Percentiles rank a stretch among this genome's conserved stretches.
Evolutionary conservation across 192 early-diverging fungal genomes (phyloP).

Genomic region (Nowakowskiella sp.): DNA sequence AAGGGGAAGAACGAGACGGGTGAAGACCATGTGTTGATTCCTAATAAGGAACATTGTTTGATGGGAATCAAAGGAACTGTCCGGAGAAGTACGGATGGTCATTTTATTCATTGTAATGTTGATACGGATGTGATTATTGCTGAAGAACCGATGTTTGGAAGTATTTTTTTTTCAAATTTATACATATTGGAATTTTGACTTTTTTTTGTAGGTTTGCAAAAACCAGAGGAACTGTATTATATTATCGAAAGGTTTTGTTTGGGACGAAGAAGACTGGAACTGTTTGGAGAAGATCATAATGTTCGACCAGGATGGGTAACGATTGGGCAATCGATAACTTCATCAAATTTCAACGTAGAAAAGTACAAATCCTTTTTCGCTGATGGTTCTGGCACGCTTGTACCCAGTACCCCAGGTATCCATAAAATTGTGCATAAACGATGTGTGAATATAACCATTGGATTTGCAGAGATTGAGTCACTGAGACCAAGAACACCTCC

Average conservation of each 20-base stretch:
- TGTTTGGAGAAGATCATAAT: slow-evolving; percentile 55
- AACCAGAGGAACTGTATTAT: slow-evolving; percentile 54
- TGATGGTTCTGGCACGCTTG: no score
- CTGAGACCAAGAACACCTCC: no score
- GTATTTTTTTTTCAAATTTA: slow-evolving; percentile 2
- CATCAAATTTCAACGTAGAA: slow-evolving; percentile 37
- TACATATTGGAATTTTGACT: not conserved
- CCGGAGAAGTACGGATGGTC: slow-evolving; percentile 52
- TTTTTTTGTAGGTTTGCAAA: slow-evolving; percentile 23
- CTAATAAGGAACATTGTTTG: slow-evolving; percentile 58
- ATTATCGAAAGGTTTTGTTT: slow-evolving; percentile 62
- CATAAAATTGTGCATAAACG: no score
- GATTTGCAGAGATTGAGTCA: no score
- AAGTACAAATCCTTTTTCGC: slow-evolving; percentile 28
- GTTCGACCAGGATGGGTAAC: slow-evolving; percentile 58
- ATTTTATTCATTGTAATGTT: slow-evolving; percentile 66
- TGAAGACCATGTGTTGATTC: slow-evolving; percentile 37
- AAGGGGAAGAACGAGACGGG: slow-evolving; percentile 18
- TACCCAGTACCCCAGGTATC: no score
- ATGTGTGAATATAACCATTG: no score
- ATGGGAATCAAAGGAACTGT: slow-evolving; percentile 61
- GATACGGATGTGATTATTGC: slow-evolving; percentile 62
- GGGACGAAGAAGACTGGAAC: slow-evolving; percentile 49
- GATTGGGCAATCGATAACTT: slow-evolving; percentile 32
- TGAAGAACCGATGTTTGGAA: slow-evolving; percentile 37